Evolutionary conservation across 129 eudicot genomes (phyloP).

Genomic region (Flaveria robusta): DNA sequence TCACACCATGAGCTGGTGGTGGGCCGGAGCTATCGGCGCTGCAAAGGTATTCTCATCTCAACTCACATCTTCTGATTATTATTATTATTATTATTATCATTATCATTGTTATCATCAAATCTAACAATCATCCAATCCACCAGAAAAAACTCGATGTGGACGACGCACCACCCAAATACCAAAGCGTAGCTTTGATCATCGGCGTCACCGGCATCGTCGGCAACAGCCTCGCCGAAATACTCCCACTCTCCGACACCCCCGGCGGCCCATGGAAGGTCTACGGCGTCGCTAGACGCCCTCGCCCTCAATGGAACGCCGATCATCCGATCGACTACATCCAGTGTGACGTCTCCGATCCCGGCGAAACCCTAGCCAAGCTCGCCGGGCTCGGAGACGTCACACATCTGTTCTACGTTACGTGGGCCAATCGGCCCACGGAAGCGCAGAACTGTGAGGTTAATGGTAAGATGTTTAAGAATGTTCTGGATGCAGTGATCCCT

Average conservation of each 20-base stretch:
- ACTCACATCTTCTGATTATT: no score
- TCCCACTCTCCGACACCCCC: conserved; percentile 74
- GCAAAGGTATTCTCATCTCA: conserved; percentile 36
- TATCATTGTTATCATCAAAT: no score
- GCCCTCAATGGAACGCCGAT: conserved; percentile 67
- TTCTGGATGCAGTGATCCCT: conserved; percentile 57
- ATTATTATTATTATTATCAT: no score
- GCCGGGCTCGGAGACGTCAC: conserved; percentile 58
- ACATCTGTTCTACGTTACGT: conserved; percentile 72
- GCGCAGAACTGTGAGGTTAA: conserved; percentile 57
- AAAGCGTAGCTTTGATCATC: conserved; percentile 62
- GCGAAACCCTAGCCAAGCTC: conserved; percentile 49
- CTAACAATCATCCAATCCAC: neutral
- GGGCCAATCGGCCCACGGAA: conserved; percentile 58
- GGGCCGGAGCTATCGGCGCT: conserved; percentile 69
- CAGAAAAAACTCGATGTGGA: conserved; percentile 76
- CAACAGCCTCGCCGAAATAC: conserved; percentile 80
- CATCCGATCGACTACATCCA: conserved; percentile 71
- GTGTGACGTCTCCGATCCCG: conserved; percentile 59
- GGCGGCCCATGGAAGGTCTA: conserved; percentile 96
- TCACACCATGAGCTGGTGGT: conserved; percentile 71
- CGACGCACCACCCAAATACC: conserved; percentile 55
- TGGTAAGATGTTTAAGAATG: conserved; percentile 61
- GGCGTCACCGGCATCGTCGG: conserved; percentile 94
- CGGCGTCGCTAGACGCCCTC: conserved; percentile 81